A percentile compares a stretch with the other conserved stretches of the same genome.
phyloP scores from a whole-genome alignment of 2,329 filamentous ascomycete species.

The Paecilomyces niveus region DNA sequence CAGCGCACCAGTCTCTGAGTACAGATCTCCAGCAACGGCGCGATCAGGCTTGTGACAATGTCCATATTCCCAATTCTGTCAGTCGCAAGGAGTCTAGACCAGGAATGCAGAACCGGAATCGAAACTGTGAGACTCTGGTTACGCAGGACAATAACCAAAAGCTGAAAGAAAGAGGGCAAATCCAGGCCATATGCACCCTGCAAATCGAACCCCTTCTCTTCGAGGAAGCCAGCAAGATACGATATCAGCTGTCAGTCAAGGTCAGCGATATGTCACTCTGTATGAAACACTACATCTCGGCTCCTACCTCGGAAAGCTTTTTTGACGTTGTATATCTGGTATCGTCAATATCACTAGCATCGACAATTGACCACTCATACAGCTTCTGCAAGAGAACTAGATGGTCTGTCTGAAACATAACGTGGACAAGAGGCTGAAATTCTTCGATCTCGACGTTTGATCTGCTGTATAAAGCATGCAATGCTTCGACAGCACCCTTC shows the following conservation, averaged over 20 bases:
- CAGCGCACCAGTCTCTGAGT: slow-evolving; percentile 79
- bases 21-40: slow-evolving; percentile 72
- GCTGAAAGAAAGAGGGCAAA: slow-evolving; percentile 66
- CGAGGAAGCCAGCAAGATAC: slow-evolving; percentile 74
- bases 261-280: slow-evolving; percentile 3
- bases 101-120: slow-evolving; percentile 83
- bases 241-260: slow-evolving; percentile 61
- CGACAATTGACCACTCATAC: slow-evolving; percentile 72
- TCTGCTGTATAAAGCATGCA: slow-evolving; percentile 75
- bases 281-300: neutral
- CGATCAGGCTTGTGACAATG: slow-evolving; percentile 59
- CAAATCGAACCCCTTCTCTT: slow-evolving; percentile 64
- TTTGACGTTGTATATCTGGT: slow-evolving; percentile 88
- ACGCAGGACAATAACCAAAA: slow-evolving; percentile 72
- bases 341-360: slow-evolving; percentile 77
- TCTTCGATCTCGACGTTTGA: slow-evolving; percentile 69
- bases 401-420: slow-evolving; percentile 68
- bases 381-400: slow-evolving; percentile 65
- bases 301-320: slow-evolving; percentile 78
- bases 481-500: slow-evolving; percentile 71
- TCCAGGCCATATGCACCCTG: slow-evolving; percentile 53
- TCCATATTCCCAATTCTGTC: slow-evolving; percentile 54
- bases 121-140: slow-evolving; percentile 87
- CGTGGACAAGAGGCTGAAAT: slow-evolving; percentile 68
- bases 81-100: slow-evolving; percentile 74